These are phyloP conservation scores for Cyclospora cayetanensis DNA, from an alignment of 169 alveolate genomes.

Conservation along the genomic window DNA sequence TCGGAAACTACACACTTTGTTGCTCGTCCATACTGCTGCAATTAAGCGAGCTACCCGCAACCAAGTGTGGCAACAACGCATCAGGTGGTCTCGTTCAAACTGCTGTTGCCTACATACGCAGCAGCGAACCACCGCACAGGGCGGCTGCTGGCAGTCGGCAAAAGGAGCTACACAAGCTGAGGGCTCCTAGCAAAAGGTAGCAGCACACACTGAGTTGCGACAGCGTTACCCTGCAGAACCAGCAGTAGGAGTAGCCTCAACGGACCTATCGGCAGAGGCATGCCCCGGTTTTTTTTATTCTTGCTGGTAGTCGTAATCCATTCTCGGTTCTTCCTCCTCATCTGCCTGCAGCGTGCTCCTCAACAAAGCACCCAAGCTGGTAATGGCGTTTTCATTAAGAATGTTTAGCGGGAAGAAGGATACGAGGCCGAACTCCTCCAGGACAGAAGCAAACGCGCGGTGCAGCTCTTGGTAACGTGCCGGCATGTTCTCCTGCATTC, in stretches of 20 bases:
- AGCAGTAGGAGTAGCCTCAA: background rate
- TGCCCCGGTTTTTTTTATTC: background rate
- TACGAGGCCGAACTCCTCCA: slow-evolving; percentile 62
- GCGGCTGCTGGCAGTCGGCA: no score
- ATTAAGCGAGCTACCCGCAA: no score
- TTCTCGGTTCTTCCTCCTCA: slow-evolving; percentile 17
- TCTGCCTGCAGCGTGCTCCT: background rate
- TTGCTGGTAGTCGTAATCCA: background rate
- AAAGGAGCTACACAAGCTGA: no score
- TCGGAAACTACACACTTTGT: no score
- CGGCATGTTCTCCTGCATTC: slow-evolving; percentile 44
- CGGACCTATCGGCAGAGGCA: background rate
- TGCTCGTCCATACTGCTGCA: no score
- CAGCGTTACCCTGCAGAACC: background rate
- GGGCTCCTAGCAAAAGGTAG: no score
- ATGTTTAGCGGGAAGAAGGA: slow-evolving; percentile 56
- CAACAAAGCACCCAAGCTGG: background rate
- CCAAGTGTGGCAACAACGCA: no score
- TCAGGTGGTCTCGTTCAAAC: no score
- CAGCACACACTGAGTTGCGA: background rate
- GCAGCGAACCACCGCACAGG: no score
- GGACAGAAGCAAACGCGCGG: slow-evolving; percentile 48
- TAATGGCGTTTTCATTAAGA: slow-evolving; percentile 22
- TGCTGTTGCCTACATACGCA: no score
- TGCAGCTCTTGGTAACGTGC: slow-evolving; percentile 1